Base-by-base conservation (phyloP, 768 basidiomycete genomes). In the Lactarius hatsudake region DNA sequence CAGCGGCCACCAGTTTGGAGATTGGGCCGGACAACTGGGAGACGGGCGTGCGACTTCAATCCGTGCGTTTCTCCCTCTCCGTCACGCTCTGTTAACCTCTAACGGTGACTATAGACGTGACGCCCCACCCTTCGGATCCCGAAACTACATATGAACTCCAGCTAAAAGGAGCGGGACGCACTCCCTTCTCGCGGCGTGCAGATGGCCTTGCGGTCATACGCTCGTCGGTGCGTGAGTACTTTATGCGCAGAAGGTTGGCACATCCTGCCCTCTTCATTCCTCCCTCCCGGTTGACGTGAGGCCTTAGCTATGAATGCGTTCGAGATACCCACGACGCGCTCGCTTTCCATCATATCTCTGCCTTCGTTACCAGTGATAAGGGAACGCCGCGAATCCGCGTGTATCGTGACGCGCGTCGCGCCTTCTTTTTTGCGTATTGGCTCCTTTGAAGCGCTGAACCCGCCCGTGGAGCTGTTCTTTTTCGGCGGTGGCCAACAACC, bases 171-270 rank as follows among this genome's bases (percentile, higher is more conserved):
- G 86, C 89, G 0, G 97, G 97, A 0, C 83, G 97, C 13, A 98
- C 96, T 1, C 96, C 97, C 0, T 98, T 96, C 78, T 92, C 93
- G 0, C 84, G 97, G 30, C 84, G 82, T 61, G 96, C 97, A 3
- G 97, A 98, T 75, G 97, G 97, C 0, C 82, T 99, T 20, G 97
- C 97, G 0, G 96, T 98, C 3, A 78, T 95, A n/a, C 88, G 97
- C 32, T 95, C 93, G 51, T 96, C 94, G 5, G 88, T 98, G 34
- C 88, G 96, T 57, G 97, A 98, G 78, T 98, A 88, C 72, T 85
- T 85, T 98, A 10, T 90, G 93, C 53, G 90, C 93, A 2, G 96
- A 98, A 88, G 93, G 91, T 87, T 69, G 66, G 78, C 74, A 38
- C 42, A 38, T 51, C 42, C 26, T 61, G n/a, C 26, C 18, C 40